Evolutionary conservation across 2,329 filamentous ascomycete genomes (phyloP).

Genomic region (Phaeosphaeriaceae sp.): DNA sequence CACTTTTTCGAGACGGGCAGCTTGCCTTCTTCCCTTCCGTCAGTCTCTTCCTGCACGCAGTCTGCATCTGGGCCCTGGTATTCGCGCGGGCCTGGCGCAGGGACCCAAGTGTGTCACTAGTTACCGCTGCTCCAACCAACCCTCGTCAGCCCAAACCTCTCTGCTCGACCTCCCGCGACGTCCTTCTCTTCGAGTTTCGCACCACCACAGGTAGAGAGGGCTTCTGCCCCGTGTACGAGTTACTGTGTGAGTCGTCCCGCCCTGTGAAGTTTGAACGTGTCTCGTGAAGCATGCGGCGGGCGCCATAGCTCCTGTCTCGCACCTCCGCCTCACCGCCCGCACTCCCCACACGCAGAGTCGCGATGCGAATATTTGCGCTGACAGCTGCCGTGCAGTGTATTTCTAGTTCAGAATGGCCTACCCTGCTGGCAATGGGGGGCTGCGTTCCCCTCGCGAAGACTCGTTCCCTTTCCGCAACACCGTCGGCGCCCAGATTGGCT

Average conservation of each 20-base stretch:
- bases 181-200: conserved; percentile 14
- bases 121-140: conserved; percentile 8
- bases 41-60: conserved; percentile 2
- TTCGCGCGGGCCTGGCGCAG: conserved; percentile 11
- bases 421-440: conserved; percentile 71
- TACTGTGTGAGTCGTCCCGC: conserved; percentile 27
- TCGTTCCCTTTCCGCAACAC: conserved; percentile 76
- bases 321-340: conserved; percentile 42
- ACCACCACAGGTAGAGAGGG: conserved; percentile 15
- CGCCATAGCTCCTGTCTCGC: conserved; percentile 16
- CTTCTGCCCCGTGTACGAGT: conserved; percentile 24
- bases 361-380: conserved; percentile 30
- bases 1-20: neutral
- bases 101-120: conserved; percentile 14
- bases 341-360: conserved; percentile 36
- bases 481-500: conserved; percentile 65
- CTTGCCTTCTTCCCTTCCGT: neutral
- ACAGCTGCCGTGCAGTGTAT: conserved; percentile 44
- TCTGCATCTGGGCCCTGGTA: neutral
- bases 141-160: conserved; percentile 12
- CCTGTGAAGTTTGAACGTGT: conserved; percentile 13
- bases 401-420: conserved; percentile 65
- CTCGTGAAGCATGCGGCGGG: conserved; percentile 15
- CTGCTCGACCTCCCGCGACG: conserved; percentile 2
- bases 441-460: conserved; percentile 78